phyloP scores from a whole-genome alignment of 176 grass and related monocot genomes.

The Juncus effusus region DNA sequence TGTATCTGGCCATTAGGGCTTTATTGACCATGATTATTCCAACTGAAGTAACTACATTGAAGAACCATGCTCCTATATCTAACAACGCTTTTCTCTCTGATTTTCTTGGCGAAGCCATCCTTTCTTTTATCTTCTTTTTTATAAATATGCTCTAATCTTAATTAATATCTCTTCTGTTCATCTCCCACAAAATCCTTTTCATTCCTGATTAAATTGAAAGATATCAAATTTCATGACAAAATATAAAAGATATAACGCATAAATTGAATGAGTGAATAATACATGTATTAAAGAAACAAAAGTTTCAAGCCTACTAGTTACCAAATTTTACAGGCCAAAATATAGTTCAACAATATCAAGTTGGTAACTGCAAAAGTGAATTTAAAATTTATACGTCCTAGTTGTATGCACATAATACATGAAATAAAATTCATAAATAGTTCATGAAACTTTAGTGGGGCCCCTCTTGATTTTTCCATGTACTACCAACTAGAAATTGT shows the following conservation, averaged over 20 bases:
- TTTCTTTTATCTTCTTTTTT: constrained; percentile 15
- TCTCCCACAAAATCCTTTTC: constrained; percentile 3
- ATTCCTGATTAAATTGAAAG: constrained; percentile 29
- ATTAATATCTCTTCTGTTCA: constrained; percentile 4
- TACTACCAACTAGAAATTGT: constrained; percentile 4
- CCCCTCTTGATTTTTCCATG: constrained; percentile 13
- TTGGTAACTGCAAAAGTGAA: neutral
- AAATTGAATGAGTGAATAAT: neutral
- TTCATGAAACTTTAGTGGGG: constrained; percentile 18
- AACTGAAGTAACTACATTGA: constrained; percentile 78
- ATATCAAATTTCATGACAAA: neutral
- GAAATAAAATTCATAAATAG: constrained; percentile 11
- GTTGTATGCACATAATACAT: neutral
- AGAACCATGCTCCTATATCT: constrained; percentile 72
- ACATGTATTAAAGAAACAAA: neutral
- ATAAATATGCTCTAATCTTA: neutral
- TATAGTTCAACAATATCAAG: neutral
- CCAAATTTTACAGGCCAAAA: constrained; percentile 3
- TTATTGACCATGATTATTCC: constrained; percentile 95
- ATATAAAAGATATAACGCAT: neutral
- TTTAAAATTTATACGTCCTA: no score
- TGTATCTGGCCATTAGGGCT: constrained; percentile 66
- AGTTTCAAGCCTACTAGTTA: constrained; percentile 11
- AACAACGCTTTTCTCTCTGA: constrained; percentile 54
- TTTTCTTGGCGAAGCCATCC: constrained; percentile 65